A percentile compares a stretch with the other conserved stretches of the same genome.
phyloP scores from a whole-genome alignment of 345 rosid species.

The Eutrema japonicum region DNA sequence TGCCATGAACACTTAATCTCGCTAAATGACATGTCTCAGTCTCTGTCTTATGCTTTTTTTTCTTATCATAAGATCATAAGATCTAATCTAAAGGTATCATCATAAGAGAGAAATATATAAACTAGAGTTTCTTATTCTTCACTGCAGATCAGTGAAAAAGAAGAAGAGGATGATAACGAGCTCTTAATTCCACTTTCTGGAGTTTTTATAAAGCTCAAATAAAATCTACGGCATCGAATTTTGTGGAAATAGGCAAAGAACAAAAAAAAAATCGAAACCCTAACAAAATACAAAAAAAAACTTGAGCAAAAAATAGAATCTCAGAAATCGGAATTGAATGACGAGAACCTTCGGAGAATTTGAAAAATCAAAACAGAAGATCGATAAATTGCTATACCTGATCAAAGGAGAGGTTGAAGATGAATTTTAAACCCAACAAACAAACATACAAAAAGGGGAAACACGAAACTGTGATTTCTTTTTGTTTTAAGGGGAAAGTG shows the following conservation, averaged over 20 bases:
- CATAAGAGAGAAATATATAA: neutral
- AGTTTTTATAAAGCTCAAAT: neutral
- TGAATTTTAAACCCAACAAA: neutral
- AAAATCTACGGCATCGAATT: neutral
- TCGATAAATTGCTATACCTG: conserved; percentile 25
- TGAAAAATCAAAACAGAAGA: neutral
- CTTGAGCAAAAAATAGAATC: neutral
- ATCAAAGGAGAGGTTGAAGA: conserved; percentile 19
- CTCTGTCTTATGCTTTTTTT: neutral
- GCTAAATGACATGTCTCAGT: neutral
- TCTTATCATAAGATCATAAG: neutral
- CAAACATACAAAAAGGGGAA: neutral
- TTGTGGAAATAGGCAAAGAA: neutral
- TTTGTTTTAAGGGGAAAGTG: conserved; percentile 4
- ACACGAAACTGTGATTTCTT: conserved; percentile 18
- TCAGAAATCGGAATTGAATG: neutral
- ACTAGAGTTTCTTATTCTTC: neutral
- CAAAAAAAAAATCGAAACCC: neutral
- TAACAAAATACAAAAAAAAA: conserved; percentile 2
- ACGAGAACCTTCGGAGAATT: neutral
- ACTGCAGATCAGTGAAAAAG: neutral
- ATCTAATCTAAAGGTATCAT: conserved; percentile 14
- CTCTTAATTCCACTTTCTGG: neutral
- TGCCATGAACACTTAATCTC: neutral
- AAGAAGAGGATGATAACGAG: neutral